A percentile compares a stretch with the other conserved stretches of the same genome.
phyloP scores from a whole-genome alignment of 2,329 filamentous ascomycete genomes.

The Pseudocercospora crystallina region DNA sequence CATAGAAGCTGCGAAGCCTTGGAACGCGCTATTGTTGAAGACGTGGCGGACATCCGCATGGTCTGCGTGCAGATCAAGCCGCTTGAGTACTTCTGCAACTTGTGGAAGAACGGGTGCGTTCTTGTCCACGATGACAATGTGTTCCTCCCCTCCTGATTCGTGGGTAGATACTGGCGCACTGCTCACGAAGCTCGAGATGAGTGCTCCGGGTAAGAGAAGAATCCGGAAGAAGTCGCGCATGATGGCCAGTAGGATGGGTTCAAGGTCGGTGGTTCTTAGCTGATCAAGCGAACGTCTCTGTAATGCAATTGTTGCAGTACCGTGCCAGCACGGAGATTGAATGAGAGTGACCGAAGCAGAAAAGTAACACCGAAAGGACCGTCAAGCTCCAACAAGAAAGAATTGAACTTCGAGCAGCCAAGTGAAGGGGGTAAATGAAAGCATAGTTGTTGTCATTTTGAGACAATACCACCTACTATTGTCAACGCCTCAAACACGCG shows the following conservation, averaged over 20 bases:
- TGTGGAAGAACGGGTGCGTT: constrained; percentile 32
- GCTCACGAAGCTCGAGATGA: too few relatives aligned
- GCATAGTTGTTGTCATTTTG: constrained; percentile 1
- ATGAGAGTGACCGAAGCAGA: neutral
- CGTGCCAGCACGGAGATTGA: constrained; percentile 1
- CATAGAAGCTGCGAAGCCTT: constrained; percentile 43
- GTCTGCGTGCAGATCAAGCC: constrained; percentile 37
- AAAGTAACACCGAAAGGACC: neutral
- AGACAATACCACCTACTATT: constrained; percentile 2
- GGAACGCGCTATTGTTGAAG: constrained; percentile 44
- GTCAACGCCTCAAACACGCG: constrained; percentile 2
- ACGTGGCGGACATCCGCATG: constrained; percentile 41
- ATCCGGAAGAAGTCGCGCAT: too few relatives aligned
- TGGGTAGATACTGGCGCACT: constrained; percentile 10
- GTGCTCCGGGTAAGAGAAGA: too few relatives aligned
- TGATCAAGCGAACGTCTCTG: too few relatives aligned
- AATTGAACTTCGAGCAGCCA: neutral
- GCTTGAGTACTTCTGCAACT: constrained; percentile 37
- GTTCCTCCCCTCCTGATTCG: constrained; percentile 31
- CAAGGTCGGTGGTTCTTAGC: too few relatives aligned
- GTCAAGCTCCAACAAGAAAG: neutral
- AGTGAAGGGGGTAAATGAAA: neutral
- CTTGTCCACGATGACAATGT: constrained; percentile 41
- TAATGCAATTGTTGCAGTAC: neutral
- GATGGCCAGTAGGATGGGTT: too few relatives aligned